Evolutionary conservation across 495 filamentous ascomycete species (phyloP).

Genomic region (Penicillium roqueforti): DNA sequence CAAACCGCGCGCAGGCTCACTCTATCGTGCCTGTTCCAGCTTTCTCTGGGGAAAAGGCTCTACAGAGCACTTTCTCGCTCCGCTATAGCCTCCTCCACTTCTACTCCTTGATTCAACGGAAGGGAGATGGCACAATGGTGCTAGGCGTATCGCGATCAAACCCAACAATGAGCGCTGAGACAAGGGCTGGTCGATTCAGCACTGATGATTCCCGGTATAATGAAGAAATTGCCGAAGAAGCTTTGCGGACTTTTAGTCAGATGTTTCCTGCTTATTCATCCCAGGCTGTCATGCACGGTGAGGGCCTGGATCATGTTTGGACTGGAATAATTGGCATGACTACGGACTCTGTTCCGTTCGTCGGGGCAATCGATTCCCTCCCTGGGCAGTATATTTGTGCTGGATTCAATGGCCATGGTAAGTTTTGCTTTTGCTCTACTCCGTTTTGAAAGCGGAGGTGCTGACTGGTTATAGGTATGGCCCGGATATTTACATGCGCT

Average conservation of each 20-base stretch:
- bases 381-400: slow-evolving; percentile 34
- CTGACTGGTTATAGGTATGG: slow-evolving; percentile 22
- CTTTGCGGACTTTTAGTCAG: slow-evolving; percentile 17
- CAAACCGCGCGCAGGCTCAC: slow-evolving; percentile 32
- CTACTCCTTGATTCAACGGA: slow-evolving; percentile 28
- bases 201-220: slow-evolving; percentile 26
- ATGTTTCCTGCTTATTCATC: slow-evolving; percentile 19
- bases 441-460: neutral
- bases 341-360: slow-evolving; percentile 29
- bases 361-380: slow-evolving; percentile 24
- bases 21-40: slow-evolving; percentile 21
- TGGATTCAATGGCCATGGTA: slow-evolving; percentile 35
- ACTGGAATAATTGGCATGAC: slow-evolving; percentile 36
- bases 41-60: slow-evolving; percentile 13
- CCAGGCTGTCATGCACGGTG: slow-evolving; percentile 14
- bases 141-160: slow-evolving; percentile 30
- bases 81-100: slow-evolving; percentile 32
- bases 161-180: slow-evolving; percentile 22
- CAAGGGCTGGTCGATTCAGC: slow-evolving; percentile 18
- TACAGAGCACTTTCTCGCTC: slow-evolving; percentile 26
- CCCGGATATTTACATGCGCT: slow-evolving; percentile 32
- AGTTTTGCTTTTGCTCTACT: neutral
- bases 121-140: slow-evolving; percentile 26
- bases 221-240: slow-evolving; percentile 26
- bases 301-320: slow-evolving; percentile 32